phyloP scores from a whole-genome alignment of 306 rosid species.

The Abrus pulchellus region DNA sequence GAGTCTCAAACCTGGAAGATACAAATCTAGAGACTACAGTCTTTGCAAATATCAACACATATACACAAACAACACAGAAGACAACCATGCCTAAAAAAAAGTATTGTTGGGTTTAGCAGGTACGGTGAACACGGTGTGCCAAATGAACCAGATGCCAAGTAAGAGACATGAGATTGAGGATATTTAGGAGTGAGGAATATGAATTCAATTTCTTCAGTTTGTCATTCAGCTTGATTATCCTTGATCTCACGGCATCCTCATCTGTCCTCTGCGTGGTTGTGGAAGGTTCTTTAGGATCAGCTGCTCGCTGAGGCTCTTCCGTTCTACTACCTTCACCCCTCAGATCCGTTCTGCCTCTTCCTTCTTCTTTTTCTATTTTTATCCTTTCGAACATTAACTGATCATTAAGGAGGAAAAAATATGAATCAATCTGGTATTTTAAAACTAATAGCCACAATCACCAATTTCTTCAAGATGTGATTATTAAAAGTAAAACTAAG shows the following conservation, averaged over 20 bases:
- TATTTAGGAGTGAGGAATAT: slow-evolving; percentile 65
- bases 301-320: not conserved
- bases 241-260: slow-evolving; percentile 51
- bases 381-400: slow-evolving; percentile 83
- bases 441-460: no score
- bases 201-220: slow-evolving; percentile 76
- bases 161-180: slow-evolving; percentile 71
- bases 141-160: slow-evolving; percentile 75
- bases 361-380: slow-evolving; percentile 82
- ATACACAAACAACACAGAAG: slow-evolving; percentile 25
- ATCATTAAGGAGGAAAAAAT: not conserved
- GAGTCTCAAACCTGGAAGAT: not conserved
- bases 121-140: slow-evolving; percentile 48
- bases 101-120: slow-evolving; percentile 4
- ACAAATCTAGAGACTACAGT: not conserved
- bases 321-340: not conserved
- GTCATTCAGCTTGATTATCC: slow-evolving; percentile 50
- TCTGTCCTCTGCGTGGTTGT: not conserved
- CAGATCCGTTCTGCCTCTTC: slow-evolving; percentile 63
- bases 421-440: no score
- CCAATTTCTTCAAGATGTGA: no score
- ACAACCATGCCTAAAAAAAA: not conserved
- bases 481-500: no score
- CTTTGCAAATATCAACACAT: slow-evolving; percentile 25
- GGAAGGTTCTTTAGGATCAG: slow-evolving; percentile 36